A percentile compares a stretch with the other conserved stretches of the same genome.
Evolutionary conservation across 306 rosid genomes (phyloP).

Genomic region (Mucuna pruriens): DNA sequence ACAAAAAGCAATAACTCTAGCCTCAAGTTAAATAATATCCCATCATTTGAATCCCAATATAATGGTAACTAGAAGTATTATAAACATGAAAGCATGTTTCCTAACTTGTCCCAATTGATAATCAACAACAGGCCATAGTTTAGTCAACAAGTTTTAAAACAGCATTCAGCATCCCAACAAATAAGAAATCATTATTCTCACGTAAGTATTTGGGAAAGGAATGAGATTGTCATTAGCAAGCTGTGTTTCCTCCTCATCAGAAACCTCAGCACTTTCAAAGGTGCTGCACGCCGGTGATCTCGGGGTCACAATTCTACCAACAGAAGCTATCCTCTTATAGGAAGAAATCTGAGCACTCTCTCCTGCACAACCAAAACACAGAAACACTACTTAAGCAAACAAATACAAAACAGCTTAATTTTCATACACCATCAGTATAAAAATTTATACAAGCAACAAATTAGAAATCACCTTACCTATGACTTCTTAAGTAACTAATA

Average conservation of each 20-base stretch:
- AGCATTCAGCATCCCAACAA: background rate
- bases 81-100: background rate
- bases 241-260: constrained; percentile 71
- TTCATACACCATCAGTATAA: background rate
- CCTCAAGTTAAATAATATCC: background rate
- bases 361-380: constrained; percentile 41
- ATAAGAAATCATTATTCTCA: constrained; percentile 37
- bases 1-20: background rate
- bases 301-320: constrained; percentile 61
- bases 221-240: constrained; percentile 53
- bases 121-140: constrained; percentile 1
- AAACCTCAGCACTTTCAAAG: constrained; percentile 58
- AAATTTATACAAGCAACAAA: background rate
- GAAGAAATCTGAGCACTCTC: constrained; percentile 49
- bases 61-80: constrained; percentile 23
- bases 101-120: constrained; percentile 8
- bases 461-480: background rate
- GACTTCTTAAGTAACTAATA: background rate
- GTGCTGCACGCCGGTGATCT: constrained; percentile 59
- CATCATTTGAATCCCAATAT: background rate
- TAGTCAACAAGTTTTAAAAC: background rate
- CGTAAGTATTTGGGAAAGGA: constrained; percentile 43
- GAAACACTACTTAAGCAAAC: background rate
- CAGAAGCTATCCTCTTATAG: constrained; percentile 53
- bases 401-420: background rate